phyloP scores from a whole-genome alignment of 129 eudicot genomes.

The Flaveria sonorensis region DNA sequence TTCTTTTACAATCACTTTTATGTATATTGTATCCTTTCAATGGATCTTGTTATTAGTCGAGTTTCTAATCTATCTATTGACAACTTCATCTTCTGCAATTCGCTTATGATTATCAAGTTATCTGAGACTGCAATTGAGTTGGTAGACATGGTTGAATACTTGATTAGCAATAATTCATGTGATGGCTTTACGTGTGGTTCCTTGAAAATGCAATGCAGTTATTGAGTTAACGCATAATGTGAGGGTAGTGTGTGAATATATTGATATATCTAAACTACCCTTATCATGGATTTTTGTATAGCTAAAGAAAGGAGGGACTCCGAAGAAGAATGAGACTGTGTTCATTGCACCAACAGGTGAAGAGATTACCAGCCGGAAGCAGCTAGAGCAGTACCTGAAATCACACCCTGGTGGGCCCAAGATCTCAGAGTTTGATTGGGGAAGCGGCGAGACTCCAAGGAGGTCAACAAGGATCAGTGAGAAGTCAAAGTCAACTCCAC shows the following conservation, averaged over 20 bases:
- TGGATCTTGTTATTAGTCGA: neutral
- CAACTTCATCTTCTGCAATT: neutral
- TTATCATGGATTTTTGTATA: slow-evolving; percentile 22
- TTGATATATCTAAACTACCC: slow-evolving; percentile 16
- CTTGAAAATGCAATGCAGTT: neutral
- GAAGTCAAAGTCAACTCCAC: slow-evolving; percentile 62
- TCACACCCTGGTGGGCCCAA: slow-evolving; percentile 80
- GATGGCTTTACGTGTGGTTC: neutral
- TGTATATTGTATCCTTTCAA: neutral
- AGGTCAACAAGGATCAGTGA: slow-evolving; percentile 74
- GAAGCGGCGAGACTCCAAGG: slow-evolving; percentile 69
- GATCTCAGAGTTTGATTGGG: slow-evolving; percentile 74
- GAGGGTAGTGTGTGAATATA: slow-evolving; percentile 1
- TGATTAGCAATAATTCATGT: neutral
- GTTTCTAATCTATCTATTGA: neutral
- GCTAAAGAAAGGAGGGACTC: slow-evolving; percentile 73
- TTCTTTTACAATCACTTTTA: neutral
- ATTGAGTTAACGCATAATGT: neutral
- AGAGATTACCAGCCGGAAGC: slow-evolving; percentile 60
- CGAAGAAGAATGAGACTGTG: slow-evolving; percentile 58
- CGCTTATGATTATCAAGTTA: neutral
- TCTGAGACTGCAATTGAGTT: neutral
- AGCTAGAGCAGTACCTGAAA: slow-evolving; percentile 74
- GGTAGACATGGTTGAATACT: too few relatives aligned
- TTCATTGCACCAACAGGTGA: slow-evolving; percentile 88